Percentiles rank a stretch among this genome's conserved stretches.
Evolutionary conservation across 441 rosid species (phyloP).

Genomic region (Aquilaria agallochum): DNA sequence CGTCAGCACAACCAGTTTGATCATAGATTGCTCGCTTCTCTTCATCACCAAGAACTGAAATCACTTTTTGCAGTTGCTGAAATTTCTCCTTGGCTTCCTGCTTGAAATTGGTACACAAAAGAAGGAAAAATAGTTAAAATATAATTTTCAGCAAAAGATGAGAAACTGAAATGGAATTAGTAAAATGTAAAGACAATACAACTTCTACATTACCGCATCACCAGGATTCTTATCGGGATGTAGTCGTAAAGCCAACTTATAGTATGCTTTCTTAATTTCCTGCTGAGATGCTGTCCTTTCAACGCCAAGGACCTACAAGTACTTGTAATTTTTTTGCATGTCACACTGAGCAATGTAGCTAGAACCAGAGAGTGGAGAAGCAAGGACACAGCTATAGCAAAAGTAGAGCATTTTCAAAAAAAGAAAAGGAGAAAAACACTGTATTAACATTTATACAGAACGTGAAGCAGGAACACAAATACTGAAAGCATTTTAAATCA

Average conservation of each 20-base stretch:
- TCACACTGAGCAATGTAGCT: not conserved
- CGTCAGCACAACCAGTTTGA: conserved; percentile 89
- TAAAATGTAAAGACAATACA: not conserved
- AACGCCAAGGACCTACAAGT: conserved; percentile 73
- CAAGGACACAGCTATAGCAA: too few relatives aligned
- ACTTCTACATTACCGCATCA: conserved; percentile 54
- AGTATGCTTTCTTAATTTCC: conserved; percentile 85
- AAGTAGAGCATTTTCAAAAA: not conserved
- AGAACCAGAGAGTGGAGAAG: too few relatives aligned
- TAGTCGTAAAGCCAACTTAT: conserved; percentile 80
- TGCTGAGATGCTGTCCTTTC: conserved; percentile 68
- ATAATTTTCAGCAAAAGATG: not conserved
- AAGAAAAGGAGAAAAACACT: not conserved
- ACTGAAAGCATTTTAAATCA: not conserved
- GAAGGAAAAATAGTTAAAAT: not conserved
- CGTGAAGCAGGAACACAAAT: not conserved
- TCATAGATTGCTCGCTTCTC: conserved; percentile 84
- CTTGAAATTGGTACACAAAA: conserved; percentile 6
- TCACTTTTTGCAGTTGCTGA: conserved; percentile 93
- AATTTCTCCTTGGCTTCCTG: conserved; percentile 96
- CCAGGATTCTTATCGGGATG: conserved; percentile 96
- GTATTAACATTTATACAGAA: not conserved
- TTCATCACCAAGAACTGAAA: conserved; percentile 84
- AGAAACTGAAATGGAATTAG: not conserved
- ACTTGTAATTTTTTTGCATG: conserved; percentile 2